These are phyloP conservation scores for Pulveroboletus sp. DNA, from an alignment of 768 basidiomycete genomes.

Conservation along the genomic window DNA sequence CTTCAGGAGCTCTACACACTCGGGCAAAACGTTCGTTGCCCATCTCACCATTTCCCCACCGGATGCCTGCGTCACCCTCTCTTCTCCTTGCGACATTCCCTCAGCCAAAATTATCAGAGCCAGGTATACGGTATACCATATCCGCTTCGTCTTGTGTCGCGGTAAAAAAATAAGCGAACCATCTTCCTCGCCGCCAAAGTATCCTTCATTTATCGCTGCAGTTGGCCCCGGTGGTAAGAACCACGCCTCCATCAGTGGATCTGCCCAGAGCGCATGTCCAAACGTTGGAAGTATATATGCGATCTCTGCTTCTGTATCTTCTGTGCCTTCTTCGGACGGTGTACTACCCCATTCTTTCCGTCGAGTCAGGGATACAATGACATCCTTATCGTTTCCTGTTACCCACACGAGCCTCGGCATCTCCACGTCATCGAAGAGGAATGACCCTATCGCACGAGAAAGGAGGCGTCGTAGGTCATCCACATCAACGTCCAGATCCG, in stretches of 20 bases:
- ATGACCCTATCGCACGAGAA: constrained; percentile 67
- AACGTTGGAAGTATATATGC: constrained; percentile 38
- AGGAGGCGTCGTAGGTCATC: constrained; percentile 45
- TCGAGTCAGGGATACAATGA: constrained; percentile 43
- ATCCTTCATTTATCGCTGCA: constrained; percentile 55
- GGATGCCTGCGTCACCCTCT: constrained; percentile 16
- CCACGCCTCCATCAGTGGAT: constrained; percentile 66
- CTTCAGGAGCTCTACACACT: constrained; percentile 42
- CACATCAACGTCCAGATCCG: constrained; percentile 29
- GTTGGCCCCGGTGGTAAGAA: constrained; percentile 49
- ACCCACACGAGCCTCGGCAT: constrained; percentile 65
- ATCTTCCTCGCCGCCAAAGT: constrained; percentile 43
- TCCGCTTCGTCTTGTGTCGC: constrained; percentile 68
- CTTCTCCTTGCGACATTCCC: constrained; percentile 25
- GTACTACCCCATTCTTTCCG: constrained; percentile 7
- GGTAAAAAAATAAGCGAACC: constrained; percentile 48
- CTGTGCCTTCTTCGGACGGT: constrained; percentile 11
- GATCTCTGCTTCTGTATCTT: constrained; percentile 25
- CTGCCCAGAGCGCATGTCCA: constrained; percentile 65
- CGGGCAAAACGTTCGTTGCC: constrained; percentile 38
- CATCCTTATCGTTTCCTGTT: constrained; percentile 53
- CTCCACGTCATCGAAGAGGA: constrained; percentile 73
- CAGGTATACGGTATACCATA: constrained; percentile 72
- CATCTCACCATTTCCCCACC: constrained; percentile 29
- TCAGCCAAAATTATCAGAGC: constrained; percentile 49